Percentiles rank a stretch among this genome's conserved stretches.
phyloP scores from a whole-genome alignment of 163 green algal genomes.

The Volvox carteri region DNA sequence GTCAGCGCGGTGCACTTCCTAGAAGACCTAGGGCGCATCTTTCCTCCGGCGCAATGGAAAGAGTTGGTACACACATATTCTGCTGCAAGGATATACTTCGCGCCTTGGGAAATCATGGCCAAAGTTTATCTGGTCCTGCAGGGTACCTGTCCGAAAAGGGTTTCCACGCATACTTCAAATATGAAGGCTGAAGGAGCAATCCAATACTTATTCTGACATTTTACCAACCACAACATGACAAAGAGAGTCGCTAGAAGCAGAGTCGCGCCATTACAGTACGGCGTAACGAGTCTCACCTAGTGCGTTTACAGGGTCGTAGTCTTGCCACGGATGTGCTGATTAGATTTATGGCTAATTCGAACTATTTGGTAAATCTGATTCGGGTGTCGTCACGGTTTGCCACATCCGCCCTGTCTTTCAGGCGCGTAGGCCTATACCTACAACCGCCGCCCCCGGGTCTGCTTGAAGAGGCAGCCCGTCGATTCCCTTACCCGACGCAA shows the following conservation, averaged over 20 bases:
- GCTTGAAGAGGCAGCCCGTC: background rate
- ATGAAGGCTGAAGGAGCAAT: too few species aligned
- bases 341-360: conserved; percentile 11
- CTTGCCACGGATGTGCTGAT: background rate
- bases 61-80: too few species aligned
- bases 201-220: too few species aligned
- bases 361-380: background rate
- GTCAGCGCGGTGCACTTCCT: too few species aligned
- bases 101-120: too few species aligned
- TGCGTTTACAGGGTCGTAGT: background rate
- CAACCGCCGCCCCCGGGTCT: background rate
- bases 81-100: too few species aligned
- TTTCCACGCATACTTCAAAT: too few species aligned
- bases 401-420: background rate
- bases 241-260: background rate
- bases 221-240: too few species aligned
- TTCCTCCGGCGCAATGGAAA: too few species aligned
- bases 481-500: background rate
- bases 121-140: too few species aligned
- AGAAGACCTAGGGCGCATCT: too few species aligned
- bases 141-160: too few species aligned
- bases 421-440: background rate
- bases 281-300: background rate
- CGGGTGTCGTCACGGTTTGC: background rate
- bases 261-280: background rate